A percentile compares a stretch with the other conserved stretches of the same genome.
These are phyloP conservation scores for Dothiorella sarmentorum DNA, from an alignment of 2,329 filamentous ascomycete genomes.

Conservation along the genomic window DNA sequence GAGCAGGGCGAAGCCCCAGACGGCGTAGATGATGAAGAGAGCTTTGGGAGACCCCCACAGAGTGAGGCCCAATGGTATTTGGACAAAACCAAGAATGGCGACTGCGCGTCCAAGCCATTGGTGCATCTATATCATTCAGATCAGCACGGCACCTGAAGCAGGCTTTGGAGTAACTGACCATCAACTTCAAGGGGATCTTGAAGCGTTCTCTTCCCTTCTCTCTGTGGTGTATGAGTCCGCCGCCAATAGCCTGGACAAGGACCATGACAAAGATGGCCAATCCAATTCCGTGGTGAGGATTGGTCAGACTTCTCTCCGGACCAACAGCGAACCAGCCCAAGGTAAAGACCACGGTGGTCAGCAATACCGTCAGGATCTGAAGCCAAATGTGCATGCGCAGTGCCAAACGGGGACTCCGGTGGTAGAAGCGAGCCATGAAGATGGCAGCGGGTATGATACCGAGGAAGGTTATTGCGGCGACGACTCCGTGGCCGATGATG, in stretches of 20 bases:
- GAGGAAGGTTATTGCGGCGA: constrained; percentile 71
- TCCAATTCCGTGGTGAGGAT: constrained; percentile 82
- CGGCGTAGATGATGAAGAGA: constrained; percentile 79
- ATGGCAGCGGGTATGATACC: constrained; percentile 71
- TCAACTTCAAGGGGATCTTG: constrained; percentile 56
- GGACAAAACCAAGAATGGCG: constrained; percentile 76
- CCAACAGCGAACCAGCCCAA: constrained; percentile 78
- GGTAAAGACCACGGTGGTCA: constrained; percentile 69
- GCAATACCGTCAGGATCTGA: constrained; percentile 64
- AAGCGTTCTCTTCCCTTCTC: constrained; percentile 52
- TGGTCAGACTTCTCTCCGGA: constrained; percentile 65
- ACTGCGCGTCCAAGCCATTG: constrained; percentile 80
- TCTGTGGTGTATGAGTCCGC: constrained; percentile 58
- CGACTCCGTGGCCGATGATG: constrained; percentile 66
- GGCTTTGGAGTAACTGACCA: constrained; percentile 42
- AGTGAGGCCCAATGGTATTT: constrained; percentile 84
- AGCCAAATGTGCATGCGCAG: constrained; percentile 71
- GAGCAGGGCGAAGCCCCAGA: constrained; percentile 72
- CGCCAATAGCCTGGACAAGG: constrained; percentile 67
- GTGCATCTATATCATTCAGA: constrained; percentile 59
- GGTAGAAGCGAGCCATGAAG: constrained; percentile 69
- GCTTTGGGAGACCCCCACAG: constrained; percentile 86
- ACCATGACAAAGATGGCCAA: constrained; percentile 73
- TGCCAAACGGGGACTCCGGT: constrained; percentile 57
- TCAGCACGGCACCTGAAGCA: neutral